Base-by-base conservation (phyloP, 495 filamentous ascomycete species). In the Glutinoglossum americanum region DNA sequence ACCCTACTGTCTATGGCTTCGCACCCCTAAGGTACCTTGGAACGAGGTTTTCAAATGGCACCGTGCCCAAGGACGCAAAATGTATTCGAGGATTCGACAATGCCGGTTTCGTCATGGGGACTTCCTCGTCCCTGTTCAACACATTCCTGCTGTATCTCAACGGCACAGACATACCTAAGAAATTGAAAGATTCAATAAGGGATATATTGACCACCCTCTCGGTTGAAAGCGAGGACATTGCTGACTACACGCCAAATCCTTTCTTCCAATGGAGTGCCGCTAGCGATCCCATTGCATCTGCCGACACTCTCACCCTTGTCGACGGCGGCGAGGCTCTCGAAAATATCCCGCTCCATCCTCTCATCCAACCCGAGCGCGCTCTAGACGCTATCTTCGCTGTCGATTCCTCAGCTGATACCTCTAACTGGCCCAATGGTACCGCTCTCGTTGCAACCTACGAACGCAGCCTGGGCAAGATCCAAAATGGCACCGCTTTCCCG, bases 371-470 rank as follows among this genome's bases (percentile, higher is more conserved):
- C 0, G 32, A 67, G 30, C 84, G 90, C 26, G 60, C 76, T 45
- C 81, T 97, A 54, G 90, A 95, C 66, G 83, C 94, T 21, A 89
- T 95, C 66, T 94, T 95, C 65, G 89, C 89, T 25, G 71, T 94
- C 60, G 90, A 97, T 69, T 80, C 79, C 49, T 88, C 83, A 6
- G 88, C 86, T 26, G 89, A 95, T 68, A 92, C 83, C 11, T 73
- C 72, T 60, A 74, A 70, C 70, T 95, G 86, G 85, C 90, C 90
- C 49, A 92, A 94, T 69, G 90, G 86, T 37, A 85, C 88, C 10
- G 73, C 85, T 10, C 66, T 94, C 4, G 80, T 89, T 13, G 86
- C 87, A 21, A 88, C 85, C 30, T 94, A 90, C 70, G 72, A 85
- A 63, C 86, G 90, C 55, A 80, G 79, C 57, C 60, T 78, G 13